Base-by-base conservation (phyloP, 2,329 filamentous ascomycete genomes). In the Pseudocercospora macadamiae region DNA sequence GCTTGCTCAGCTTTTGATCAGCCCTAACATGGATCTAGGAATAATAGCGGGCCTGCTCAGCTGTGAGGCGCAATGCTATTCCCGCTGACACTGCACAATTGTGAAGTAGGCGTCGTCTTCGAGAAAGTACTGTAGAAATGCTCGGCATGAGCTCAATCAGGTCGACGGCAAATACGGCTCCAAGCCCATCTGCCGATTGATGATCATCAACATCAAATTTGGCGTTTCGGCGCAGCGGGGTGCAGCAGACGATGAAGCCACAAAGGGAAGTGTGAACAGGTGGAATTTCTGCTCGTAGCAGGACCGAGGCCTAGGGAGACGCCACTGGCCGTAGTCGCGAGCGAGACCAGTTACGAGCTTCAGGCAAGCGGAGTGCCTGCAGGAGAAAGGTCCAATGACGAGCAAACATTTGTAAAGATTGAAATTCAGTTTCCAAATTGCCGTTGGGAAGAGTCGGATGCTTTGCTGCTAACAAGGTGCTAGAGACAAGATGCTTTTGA, bases 361-460 rank as follows among this genome's bases (percentile, higher is more conserved):
- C 32, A n/a, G 19, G 18, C n/a, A 18, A 14, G 42, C 14, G 42
- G 42, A 47, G 42, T 23, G 42, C 48, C 28, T 51, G 28, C 48
- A 51, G 16, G 48, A 34, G 32, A 14, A n/a, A 21, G 21, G 36
- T 12, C 48, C 48, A 51, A 51, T 51, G 28, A 21, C 16, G 10
- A 4, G 28, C 48, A 16, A 18, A 28, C 30, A 51, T 51, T 51
- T 36, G 48, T 51, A n/a, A 25, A 8, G 14, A 19, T 2, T 3
- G 16, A 25, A 36, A 51, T 51, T 45, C 42, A 26, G 9, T 47
- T 47, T 47, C 42, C 48, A 51, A 34, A 51, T 34, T 34, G 28
- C 48, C 18, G 30, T 18, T 51, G 32, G 16, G 18, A 19, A 21
- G 18, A 32, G 28, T 16, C n/a, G 9, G 47, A 32, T n/a, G 21